Evolutionary conservation across 768 basidiomycete species (phyloP).

Genomic region (Pholiota microspora): DNA sequence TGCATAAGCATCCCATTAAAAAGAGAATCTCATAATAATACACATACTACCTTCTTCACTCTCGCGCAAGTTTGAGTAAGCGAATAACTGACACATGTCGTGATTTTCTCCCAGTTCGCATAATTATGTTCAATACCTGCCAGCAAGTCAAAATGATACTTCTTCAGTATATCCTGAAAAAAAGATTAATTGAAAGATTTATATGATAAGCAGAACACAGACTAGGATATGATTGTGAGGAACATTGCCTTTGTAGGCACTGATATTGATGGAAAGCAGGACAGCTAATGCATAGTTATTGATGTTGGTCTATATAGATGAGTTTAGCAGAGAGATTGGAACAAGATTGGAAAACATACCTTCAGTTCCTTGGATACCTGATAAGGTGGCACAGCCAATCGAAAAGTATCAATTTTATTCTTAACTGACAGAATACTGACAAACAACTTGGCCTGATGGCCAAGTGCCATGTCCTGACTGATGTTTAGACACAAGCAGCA

Average conservation of each 20-base stretch:
- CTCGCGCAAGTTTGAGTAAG: constrained; percentile 11
- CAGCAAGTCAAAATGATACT: constrained; percentile 8
- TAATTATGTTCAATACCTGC: constrained; percentile 9
- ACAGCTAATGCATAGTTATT: constrained; percentile 17
- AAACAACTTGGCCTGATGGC: constrained; percentile 15
- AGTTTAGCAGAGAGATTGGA: background rate
- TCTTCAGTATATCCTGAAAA: constrained; percentile 8
- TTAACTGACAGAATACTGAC: constrained; percentile 8
- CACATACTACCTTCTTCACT: background rate
- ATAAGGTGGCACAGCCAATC: constrained; percentile 15
- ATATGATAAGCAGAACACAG: background rate
- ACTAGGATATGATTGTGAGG: constrained; percentile 17
- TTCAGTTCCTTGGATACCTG: constrained; percentile 15
- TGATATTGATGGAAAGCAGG: constrained; percentile 15
- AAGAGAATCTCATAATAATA: background rate
- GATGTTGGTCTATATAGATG: constrained; percentile 15
- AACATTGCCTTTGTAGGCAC: constrained; percentile 16
- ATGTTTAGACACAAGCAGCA: constrained; percentile 6
- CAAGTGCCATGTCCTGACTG: constrained; percentile 13
- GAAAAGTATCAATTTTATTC: constrained; percentile 15
- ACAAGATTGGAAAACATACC: constrained; percentile 5
- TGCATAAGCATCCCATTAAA: background rate
- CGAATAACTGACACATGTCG: constrained; percentile 6
- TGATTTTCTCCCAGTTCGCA: constrained; percentile 8
- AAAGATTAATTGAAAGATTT: background rate